These are phyloP conservation scores for Elsinoe fawcettii DNA, from an alignment of 2,329 filamentous ascomycete genomes.

Conservation along the genomic window DNA sequence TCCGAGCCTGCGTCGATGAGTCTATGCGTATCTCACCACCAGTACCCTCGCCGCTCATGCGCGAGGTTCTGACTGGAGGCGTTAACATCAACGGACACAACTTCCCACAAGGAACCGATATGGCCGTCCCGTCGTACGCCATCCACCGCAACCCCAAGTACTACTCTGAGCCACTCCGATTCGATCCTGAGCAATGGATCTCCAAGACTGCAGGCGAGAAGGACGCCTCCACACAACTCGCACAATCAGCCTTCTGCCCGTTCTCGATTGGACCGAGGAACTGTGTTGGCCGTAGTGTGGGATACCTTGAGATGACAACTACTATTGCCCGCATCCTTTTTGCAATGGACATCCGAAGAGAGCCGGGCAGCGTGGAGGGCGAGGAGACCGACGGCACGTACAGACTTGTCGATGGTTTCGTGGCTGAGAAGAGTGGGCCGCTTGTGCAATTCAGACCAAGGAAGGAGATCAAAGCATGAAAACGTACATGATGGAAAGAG, in stretches of 20 bases:
- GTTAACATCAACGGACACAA: conserved; percentile 29
- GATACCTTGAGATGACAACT: conserved; percentile 31
- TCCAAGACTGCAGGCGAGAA: conserved; percentile 25
- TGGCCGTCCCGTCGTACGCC: conserved; percentile 21
- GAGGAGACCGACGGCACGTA: conserved; percentile 13
- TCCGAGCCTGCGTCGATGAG: conserved; percentile 43
- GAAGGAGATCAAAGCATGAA: not conserved
- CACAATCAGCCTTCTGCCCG: conserved; percentile 27
- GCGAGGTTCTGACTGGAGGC: conserved; percentile 29
- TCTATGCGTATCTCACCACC: conserved; percentile 41
- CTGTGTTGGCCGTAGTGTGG: conserved; percentile 34
- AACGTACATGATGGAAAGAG: not conserved
- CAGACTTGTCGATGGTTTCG: conserved; percentile 10
- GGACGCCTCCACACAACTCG: conserved; percentile 8
- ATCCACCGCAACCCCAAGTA: conserved; percentile 26
- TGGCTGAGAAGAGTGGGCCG: conserved; percentile 12
- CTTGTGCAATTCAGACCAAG: conserved; percentile 11
- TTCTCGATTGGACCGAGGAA: conserved; percentile 29
- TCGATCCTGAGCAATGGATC: conserved; percentile 27
- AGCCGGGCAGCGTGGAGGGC: conserved; percentile 7
- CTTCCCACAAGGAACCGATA: conserved; percentile 28
- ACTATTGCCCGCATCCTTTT: conserved; percentile 30
- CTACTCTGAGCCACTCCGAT: conserved; percentile 25
- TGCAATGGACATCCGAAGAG: conserved; percentile 9
- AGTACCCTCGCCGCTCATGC: conserved; percentile 29